Percentiles rank a stretch among this genome's conserved stretches.
Conservation (phyloP, 169 alveolate genomes). For the Cyclospora cayetanensis region DNA sequence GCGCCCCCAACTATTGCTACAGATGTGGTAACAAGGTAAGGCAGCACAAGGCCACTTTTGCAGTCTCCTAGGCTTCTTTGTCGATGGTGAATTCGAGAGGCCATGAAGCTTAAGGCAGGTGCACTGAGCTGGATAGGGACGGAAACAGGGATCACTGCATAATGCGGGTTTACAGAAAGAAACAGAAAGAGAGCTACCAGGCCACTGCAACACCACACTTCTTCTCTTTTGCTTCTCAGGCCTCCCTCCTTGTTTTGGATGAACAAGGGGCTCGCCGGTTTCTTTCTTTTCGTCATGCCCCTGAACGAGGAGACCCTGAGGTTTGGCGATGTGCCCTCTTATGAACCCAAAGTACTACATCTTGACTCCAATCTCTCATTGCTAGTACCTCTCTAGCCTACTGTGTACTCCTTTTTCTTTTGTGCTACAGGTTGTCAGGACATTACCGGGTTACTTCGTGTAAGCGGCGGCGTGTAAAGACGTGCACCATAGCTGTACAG, state of each 20-base stretch:
- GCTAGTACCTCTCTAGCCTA: not conserved
- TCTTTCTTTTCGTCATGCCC: constrained; percentile 31
- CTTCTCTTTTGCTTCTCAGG: not conserved
- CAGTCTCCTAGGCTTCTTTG: no score
- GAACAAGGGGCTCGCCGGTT: constrained; percentile 28
- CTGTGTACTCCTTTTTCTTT: not conserved
- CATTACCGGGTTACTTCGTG: not conserved
- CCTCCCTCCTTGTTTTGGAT: constrained; percentile 30
- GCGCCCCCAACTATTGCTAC: constrained; percentile 99
- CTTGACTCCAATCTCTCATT: not conserved
- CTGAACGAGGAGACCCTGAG: constrained; percentile 58
- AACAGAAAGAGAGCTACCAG: no score
- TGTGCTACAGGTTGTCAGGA: not conserved
- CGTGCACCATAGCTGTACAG: not conserved
- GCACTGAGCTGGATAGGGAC: no score
- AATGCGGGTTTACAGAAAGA: no score
- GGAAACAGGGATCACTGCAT: no score
- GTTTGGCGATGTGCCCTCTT: not conserved
- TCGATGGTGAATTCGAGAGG: no score
- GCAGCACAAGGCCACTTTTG: no score
- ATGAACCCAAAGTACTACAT: not conserved
- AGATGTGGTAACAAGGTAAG: constrained; percentile 97
- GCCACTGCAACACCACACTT: not conserved
- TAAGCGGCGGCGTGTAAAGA: not conserved
- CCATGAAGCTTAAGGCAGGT: no score